Percentiles rank a stretch among this genome's conserved stretches.
Conservation (phyloP, 2,329 filamentous ascomycete genomes). For the Byssothecium circinans region DNA sequence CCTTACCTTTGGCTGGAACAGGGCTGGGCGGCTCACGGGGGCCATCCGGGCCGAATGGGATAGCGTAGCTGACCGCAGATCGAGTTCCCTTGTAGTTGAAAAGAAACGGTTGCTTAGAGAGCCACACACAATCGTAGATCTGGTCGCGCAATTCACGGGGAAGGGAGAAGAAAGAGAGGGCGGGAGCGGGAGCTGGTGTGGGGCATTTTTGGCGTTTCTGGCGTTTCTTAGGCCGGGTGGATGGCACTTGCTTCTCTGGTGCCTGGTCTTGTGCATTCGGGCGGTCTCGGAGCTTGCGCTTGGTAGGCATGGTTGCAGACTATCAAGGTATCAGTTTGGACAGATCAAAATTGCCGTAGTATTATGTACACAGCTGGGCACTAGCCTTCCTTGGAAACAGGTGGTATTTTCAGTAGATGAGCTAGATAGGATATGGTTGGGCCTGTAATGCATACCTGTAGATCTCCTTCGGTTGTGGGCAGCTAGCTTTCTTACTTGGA, state of each 20-base stretch:
- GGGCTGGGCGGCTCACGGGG: slow-evolving; percentile 39
- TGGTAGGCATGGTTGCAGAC: background rate
- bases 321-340: background rate
- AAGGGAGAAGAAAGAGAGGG: background rate
- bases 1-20: too few relatives aligned
- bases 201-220: background rate
- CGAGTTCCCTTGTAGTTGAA: background rate
- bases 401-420: too few relatives aligned
- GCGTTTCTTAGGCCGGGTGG: background rate
- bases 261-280: background rate
- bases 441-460: too few relatives aligned
- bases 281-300: background rate
- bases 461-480: too few relatives aligned
- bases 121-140: slow-evolving; percentile 11
- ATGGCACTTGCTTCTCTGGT: background rate
- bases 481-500: too few relatives aligned
- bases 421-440: too few relatives aligned
- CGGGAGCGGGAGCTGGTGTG: background rate
- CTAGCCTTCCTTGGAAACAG: too few relatives aligned
- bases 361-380: too few relatives aligned
- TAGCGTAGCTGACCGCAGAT: slow-evolving; percentile 42
- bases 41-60: background rate
- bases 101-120: background rate
- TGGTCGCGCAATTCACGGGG: slow-evolving; percentile 8
- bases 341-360: too few relatives aligned